These are phyloP conservation scores for Trypanosoma grayi DNA, from an alignment of 208 protist genomes.

Conservation along the genomic window DNA sequence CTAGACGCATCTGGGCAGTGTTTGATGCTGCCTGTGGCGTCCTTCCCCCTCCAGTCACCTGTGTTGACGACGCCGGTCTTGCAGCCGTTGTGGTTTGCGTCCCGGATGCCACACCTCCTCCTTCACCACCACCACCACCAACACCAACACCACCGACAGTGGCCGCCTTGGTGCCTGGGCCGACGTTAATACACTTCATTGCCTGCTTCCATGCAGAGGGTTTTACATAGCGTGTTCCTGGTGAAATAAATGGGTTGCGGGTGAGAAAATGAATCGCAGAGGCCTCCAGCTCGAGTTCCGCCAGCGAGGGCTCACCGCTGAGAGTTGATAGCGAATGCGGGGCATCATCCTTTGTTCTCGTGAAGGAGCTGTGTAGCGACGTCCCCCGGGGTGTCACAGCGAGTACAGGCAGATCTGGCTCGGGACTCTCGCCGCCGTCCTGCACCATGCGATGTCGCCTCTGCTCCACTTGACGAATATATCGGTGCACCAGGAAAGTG, in stretches of 20 bases:
- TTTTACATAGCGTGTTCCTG: constrained; percentile 56
- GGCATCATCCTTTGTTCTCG: background rate
- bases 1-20: background rate
- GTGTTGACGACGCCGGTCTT: background rate
- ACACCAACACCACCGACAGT: too few relatives aligned
- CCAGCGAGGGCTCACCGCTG: background rate
- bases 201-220: constrained; percentile 45
- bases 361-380: background rate
- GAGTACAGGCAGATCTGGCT: constrained; percentile 3
- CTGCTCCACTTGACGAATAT: background rate
- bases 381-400: background rate
- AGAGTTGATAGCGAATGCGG: background rate
- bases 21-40: background rate
- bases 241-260: constrained; percentile 46
- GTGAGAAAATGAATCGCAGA: constrained; percentile 46
- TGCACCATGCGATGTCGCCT: background rate
- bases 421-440: constrained; percentile 27
- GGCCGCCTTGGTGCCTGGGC: background rate
- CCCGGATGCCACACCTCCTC: background rate
- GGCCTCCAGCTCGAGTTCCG: constrained; percentile 19
- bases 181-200: constrained; percentile 20
- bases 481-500: constrained; percentile 9
- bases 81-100: background rate
- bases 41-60: background rate
- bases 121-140: too few relatives aligned